Conservation (phyloP, 805 yeast genomes). For the Cyberlindnera bimundalis region DNA sequence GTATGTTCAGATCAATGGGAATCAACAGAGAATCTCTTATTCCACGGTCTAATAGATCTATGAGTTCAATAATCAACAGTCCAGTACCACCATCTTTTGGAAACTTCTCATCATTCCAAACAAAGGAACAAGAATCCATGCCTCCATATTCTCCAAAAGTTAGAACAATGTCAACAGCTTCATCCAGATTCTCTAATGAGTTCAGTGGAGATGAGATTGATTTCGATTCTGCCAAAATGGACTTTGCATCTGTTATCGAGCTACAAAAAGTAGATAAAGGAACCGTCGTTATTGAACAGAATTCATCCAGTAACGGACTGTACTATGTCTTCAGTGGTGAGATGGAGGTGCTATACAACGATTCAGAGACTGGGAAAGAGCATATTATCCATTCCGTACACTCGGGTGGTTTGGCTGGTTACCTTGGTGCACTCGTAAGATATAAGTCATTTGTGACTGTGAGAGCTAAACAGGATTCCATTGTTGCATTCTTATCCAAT, state of each 20-base stretch:
- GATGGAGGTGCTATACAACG: constrained; percentile 57
- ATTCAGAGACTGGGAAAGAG: constrained; percentile 30
- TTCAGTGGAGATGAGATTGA: constrained; percentile 30
- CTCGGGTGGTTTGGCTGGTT: constrained; percentile 86
- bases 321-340: constrained; percentile 78
- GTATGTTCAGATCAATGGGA: constrained; percentile 66
- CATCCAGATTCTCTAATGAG: constrained; percentile 11
- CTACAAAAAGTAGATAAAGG: constrained; percentile 52
- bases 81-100: constrained; percentile 20
- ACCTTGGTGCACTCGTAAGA: constrained; percentile 75
- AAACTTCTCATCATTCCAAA: constrained; percentile 11
- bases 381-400: constrained; percentile 53
- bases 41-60: constrained; percentile 23
- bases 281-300: constrained; percentile 56
- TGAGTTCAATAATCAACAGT: constrained; percentile 16
- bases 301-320: constrained; percentile 67
- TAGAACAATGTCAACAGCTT: constrained; percentile 7
- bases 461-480: constrained; percentile 54
- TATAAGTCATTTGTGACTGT: constrained; percentile 74
- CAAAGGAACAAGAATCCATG: background rate
- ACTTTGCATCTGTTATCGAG: constrained; percentile 58
- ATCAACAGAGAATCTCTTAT: constrained; percentile 40
- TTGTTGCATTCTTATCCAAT: constrained; percentile 70
- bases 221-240: constrained; percentile 49
- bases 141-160: background rate